Conservation (phyloP, 2,329 filamentous ascomycete genomes). For the Neofusicoccum laricinum region DNA sequence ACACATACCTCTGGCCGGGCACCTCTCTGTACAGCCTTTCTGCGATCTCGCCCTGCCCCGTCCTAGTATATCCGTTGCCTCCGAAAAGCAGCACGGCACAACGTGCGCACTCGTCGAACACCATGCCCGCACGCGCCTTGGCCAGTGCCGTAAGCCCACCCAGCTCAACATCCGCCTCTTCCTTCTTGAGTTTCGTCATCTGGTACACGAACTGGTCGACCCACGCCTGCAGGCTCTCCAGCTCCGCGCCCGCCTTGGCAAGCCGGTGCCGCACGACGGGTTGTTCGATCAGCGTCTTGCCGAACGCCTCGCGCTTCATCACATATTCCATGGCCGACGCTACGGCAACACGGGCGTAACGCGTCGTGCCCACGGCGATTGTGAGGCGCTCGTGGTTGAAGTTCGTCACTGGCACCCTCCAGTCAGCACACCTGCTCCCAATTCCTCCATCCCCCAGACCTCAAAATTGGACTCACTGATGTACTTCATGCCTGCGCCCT, state of each 20-base stretch:
- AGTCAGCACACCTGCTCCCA: neutral
- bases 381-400: slow-evolving; percentile 75
- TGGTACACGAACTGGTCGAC: slow-evolving; percentile 69
- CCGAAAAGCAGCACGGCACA: slow-evolving; percentile 70
- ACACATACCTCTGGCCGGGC: slow-evolving; percentile 45
- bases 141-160: slow-evolving; percentile 70
- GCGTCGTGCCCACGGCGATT: slow-evolving; percentile 63
- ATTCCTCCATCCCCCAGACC: neutral
- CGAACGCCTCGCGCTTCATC: slow-evolving; percentile 65
- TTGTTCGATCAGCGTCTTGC: slow-evolving; percentile 68
- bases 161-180: slow-evolving; percentile 60
- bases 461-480: slow-evolving; percentile 42
- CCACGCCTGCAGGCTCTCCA: slow-evolving; percentile 71
- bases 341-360: slow-evolving; percentile 61
- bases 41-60: slow-evolving; percentile 67
- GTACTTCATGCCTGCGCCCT: slow-evolving; percentile 70
- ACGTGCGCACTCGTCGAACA: slow-evolving; percentile 68
- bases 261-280: slow-evolving; percentile 71
- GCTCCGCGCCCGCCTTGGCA: slow-evolving; percentile 64
- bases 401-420: slow-evolving; percentile 54
- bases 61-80: slow-evolving; percentile 68
- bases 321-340: slow-evolving; percentile 60
- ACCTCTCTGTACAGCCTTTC: slow-evolving; percentile 68
- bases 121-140: slow-evolving; percentile 70
- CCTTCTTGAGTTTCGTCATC: slow-evolving; percentile 60